Evolutionary conservation across 805 yeast genomes (phyloP), one percentile per base, ranked within the genome.

Genomic region (Candida broadrunensis): DNA sequence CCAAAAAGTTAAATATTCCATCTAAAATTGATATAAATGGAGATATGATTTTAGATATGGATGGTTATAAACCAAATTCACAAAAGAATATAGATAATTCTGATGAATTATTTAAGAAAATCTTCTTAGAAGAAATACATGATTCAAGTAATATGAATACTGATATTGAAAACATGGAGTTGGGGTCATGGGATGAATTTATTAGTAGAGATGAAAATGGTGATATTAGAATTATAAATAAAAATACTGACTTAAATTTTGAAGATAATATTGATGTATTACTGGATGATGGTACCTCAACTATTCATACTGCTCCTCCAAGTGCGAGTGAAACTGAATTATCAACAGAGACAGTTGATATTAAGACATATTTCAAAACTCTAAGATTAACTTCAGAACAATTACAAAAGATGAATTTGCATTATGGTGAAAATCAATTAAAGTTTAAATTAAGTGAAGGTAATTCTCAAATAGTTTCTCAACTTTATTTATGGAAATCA

Each of bases 361-460:
- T 56, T 36, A 65, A 54, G 39, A 70, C 71, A 24, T 89, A 75
- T 58, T 93, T 89, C 58, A 90, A 88, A 57, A 91, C 98, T 0
- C 72, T 93, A 38, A 75, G 99, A 54, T 73, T 93, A 38, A 89
- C 98, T 0, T 85, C 95, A 2, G 97, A 91, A 37, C 97, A 90
- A 64, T 70, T 93, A 48, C 79, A 78, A 49, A 75, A 78, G 39
- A 73, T 93, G 54, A 78, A 84, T 40, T 73, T 93, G 48, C 79
- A 80, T 46, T 75, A 78, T 31, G 99, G 99, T 33, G 81, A 77
- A 45, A 93, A 93, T 58, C 83, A 80, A 36, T 64, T 91, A 42
- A 74, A 78, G 39, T 93, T 90, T 57, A 79, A 85, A 27, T 90
- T 90, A 34, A 85, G 85, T 48, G 81, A 84, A 52, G 95, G 96